Evolutionary conservation across 2,329 filamentous ascomycete genomes (phyloP).

Genomic region (Metarhizium rileyi): DNA sequence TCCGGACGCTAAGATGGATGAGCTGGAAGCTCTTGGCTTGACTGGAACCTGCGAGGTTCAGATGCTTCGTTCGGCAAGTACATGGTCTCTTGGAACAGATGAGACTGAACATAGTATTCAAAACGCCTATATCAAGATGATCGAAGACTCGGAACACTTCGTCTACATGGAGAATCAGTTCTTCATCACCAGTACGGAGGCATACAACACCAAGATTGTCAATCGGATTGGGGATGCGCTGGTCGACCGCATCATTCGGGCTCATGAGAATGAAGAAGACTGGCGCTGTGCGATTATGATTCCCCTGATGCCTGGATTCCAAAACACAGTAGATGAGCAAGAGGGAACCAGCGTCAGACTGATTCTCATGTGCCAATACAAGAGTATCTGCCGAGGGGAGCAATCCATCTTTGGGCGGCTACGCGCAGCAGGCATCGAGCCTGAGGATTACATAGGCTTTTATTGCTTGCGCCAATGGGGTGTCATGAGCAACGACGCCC

Average conservation of each 20-base stretch:
- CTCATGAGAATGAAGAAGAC: constrained; percentile 71
- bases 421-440: constrained; percentile 70
- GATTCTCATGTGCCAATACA: constrained; percentile 95
- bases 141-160: constrained; percentile 90
- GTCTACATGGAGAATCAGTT: constrained; percentile 99
- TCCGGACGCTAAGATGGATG: constrained; percentile 78
- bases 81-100: constrained; percentile 87
- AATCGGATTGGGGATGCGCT: constrained; percentile 93
- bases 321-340: constrained; percentile 89
- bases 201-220: constrained; percentile 76
- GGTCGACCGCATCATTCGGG: constrained; percentile 81
- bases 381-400: constrained; percentile 89
- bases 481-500: constrained; percentile 70
- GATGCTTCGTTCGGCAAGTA: constrained; percentile 79
- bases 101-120: constrained; percentile 90
- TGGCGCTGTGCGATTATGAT: constrained; percentile 90
- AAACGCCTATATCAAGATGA: constrained; percentile 89
- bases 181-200: constrained; percentile 88
- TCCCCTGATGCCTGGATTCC: constrained; percentile 95
- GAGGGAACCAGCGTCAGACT: constrained; percentile 90
- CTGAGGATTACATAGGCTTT: constrained; percentile 92
- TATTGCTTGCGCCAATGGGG: constrained; percentile 91
- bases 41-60: constrained; percentile 95
- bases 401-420: constrained; percentile 85
- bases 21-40: constrained; percentile 78